A percentile compares a stretch with the other conserved stretches of the same genome.
Evolutionary conservation across 202 grass and related monocot genomes (phyloP).

Genomic region (Panicum hallii): DNA sequence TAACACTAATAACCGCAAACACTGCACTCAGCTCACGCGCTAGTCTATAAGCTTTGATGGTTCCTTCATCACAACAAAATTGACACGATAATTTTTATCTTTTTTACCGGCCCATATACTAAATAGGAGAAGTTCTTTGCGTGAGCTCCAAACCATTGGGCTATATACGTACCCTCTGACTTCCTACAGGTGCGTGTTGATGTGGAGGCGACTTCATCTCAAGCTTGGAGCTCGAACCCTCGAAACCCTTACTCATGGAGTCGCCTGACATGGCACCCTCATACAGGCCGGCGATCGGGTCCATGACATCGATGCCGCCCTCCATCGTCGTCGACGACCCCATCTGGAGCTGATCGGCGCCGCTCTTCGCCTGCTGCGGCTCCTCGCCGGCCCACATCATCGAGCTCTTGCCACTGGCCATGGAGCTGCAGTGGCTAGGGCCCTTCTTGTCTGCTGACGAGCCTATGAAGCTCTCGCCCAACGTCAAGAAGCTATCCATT

Average conservation of each 20-base stretch:
- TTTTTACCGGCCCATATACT: slow-evolving; percentile 33
- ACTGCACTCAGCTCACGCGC: neutral
- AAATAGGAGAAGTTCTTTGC: slow-evolving; percentile 67
- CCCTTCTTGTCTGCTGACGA: slow-evolving; percentile 56
- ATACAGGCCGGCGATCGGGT: slow-evolving; percentile 57
- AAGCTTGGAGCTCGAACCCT: slow-evolving; percentile 57
- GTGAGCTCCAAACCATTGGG: slow-evolving; percentile 46
- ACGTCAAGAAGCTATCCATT: slow-evolving; percentile 66
- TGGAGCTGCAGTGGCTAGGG: slow-evolving; percentile 50
- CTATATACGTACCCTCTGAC: slow-evolving; percentile 58
- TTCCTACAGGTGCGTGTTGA: slow-evolving; percentile 51
- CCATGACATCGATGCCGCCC: slow-evolving; percentile 47
- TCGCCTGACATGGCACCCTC: slow-evolving; percentile 60
- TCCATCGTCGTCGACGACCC: slow-evolving; percentile 25
- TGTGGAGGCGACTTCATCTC: slow-evolving; percentile 59
- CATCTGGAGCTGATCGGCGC: slow-evolving; percentile 58
- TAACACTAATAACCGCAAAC: neutral
- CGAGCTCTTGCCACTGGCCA: slow-evolving; percentile 58
- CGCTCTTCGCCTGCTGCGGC: slow-evolving; percentile 49
- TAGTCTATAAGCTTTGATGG: neutral
- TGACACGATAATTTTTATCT: slow-evolving; percentile 12
- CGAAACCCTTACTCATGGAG: slow-evolving; percentile 55
- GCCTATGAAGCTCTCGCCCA: slow-evolving; percentile 55
- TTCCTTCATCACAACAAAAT: slow-evolving; percentile 29
- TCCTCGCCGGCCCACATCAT: slow-evolving; percentile 67